Conservation (phyloP, 441 rosid species). For the Adansonia rubrostipa region DNA sequence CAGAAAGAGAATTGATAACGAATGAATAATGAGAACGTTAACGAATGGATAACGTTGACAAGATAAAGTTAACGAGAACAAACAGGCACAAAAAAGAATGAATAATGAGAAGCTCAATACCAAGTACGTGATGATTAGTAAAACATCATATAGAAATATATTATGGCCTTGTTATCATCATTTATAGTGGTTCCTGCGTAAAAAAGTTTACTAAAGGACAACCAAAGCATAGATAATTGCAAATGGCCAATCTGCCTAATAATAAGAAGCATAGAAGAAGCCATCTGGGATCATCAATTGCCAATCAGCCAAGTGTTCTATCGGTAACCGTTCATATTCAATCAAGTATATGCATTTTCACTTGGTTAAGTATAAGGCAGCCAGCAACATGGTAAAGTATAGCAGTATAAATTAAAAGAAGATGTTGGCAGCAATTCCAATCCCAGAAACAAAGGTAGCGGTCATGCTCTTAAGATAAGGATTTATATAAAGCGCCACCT, state of each 20-base stretch:
- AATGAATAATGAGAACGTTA: constrained; percentile 3
- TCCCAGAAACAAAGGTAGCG: not conserved
- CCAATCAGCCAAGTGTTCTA: not conserved
- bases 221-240: constrained; percentile 11
- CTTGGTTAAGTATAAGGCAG: constrained; percentile 1
- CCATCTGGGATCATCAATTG: constrained; percentile 7
- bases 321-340: not conserved
- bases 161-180: not conserved
- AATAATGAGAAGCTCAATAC: constrained; percentile 12
- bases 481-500: not conserved
- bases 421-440: constrained; percentile 5
- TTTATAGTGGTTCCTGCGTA: not conserved
- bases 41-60: too few relatives aligned
- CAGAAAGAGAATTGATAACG: not conserved
- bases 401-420: constrained; percentile 12
- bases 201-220: not conserved
- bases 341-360: constrained; percentile 7
- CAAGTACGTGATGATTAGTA: constrained; percentile 3
- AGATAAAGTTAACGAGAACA: not conserved
- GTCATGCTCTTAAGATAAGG: not conserved
- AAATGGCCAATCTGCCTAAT: constrained; percentile 5
- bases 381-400: not conserved
- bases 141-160: constrained; percentile 2
- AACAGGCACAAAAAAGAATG: not conserved
- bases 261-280: constrained; percentile 5